Conservation (phyloP, 2,329 filamentous ascomycete species). For the Diatrype stigma region DNA sequence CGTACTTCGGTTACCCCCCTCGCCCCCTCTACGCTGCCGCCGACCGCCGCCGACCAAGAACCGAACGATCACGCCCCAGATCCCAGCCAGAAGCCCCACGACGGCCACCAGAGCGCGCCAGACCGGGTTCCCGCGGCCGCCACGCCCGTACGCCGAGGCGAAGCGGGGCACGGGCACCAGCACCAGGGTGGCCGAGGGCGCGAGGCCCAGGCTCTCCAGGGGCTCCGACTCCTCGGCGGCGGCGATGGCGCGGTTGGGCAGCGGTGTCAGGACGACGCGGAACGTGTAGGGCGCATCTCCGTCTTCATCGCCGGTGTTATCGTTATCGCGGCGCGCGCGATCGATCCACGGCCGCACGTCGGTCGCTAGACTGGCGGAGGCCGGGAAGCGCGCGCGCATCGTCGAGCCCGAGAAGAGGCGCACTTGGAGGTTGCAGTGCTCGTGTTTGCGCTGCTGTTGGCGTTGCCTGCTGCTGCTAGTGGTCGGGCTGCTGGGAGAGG, state of each 20-base stretch:
- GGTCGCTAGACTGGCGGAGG: conserved; percentile 54
- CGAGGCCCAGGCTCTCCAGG: conserved; percentile 66
- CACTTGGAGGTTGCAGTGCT: conserved; percentile 64
- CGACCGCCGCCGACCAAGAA: conserved; percentile 17
- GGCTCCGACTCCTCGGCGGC: conserved; percentile 68
- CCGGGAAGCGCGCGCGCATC: conserved; percentile 68
- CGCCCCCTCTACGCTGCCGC: background rate
- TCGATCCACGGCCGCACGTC: conserved; percentile 79
- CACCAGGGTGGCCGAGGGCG: conserved; percentile 77
- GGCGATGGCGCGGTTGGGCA: conserved; percentile 70
- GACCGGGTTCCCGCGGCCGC: conserved; percentile 24
- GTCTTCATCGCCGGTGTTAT: background rate
- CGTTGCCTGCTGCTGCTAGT: conserved; percentile 6
- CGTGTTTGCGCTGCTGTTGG: conserved; percentile 14
- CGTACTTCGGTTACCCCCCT: background rate
- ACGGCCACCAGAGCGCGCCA: conserved; percentile 15
- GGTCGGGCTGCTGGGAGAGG: conserved; percentile 8
- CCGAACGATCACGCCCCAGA: conserved; percentile 17
- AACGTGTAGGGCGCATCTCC: conserved; percentile 70
- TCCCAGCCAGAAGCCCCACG: conserved; percentile 17
- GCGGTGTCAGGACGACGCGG: conserved; percentile 69
- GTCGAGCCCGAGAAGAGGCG: conserved; percentile 81
- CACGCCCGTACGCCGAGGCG: conserved; percentile 35
- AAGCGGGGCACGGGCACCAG: conserved; percentile 63
- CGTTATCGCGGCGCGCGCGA: background rate